Evolutionary conservation across 805 yeast genomes (phyloP).

Genomic region (Yarrowia divulgata): DNA sequence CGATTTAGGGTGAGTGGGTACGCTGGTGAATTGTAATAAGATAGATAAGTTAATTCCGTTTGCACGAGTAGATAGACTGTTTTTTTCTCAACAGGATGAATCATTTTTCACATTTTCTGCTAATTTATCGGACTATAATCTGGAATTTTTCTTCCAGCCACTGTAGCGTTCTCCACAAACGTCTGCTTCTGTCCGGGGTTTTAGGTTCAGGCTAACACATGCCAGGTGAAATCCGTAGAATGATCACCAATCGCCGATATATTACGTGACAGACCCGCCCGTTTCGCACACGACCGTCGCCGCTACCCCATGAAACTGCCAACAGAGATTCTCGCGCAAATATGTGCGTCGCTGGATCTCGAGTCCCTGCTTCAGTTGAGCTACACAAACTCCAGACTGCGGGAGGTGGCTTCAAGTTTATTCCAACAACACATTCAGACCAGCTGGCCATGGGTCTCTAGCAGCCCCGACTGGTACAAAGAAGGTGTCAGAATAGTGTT

Average conservation of each 20-base stretch:
- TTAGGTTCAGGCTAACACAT: not conserved
- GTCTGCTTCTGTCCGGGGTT: too few species aligned
- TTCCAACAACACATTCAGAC: constrained; percentile 1
- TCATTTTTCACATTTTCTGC: too few species aligned
- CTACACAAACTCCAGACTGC: not conserved
- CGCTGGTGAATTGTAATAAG: too few species aligned
- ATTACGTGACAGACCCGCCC: not conserved
- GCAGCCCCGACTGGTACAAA: constrained; percentile 16
- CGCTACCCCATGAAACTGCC: not conserved
- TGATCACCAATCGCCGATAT: constrained; percentile 3
- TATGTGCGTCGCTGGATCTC: not conserved
- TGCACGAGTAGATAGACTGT: too few species aligned
- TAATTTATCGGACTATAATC: too few species aligned
- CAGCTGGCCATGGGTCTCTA: constrained; percentile 17
- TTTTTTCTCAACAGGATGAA: too few species aligned
- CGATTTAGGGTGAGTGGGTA: too few species aligned
- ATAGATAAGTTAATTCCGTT: too few species aligned
- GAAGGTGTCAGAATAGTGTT: constrained; percentile 6
- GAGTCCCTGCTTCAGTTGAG: constrained; percentile 9
- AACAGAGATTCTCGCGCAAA: constrained; percentile 3
- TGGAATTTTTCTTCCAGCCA: too few species aligned
- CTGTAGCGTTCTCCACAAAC: too few species aligned
- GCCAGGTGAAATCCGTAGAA: not conserved
- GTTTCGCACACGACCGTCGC: not conserved
- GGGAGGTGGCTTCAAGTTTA: not conserved